A percentile compares a stretch with the other conserved stretches of the same genome.
Conservation (phyloP, 2,329 filamentous ascomycete species). For the Clarireedia homoeocarpa region DNA sequence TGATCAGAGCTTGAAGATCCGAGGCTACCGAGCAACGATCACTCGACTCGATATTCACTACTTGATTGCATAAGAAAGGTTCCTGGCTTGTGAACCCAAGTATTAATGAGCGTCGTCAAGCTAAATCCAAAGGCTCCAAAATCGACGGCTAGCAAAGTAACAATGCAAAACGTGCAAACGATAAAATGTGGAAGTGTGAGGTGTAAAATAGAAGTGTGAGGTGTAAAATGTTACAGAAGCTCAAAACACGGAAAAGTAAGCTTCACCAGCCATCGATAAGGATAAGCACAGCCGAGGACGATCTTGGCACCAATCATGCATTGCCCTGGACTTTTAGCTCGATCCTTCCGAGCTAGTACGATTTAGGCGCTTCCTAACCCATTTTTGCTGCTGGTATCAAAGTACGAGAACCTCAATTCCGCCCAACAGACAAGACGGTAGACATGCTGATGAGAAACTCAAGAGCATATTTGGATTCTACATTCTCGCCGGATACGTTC, state of each 20-base stretch:
- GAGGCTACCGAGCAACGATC: neutral
- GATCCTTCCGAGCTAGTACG: neutral
- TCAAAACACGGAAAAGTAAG: neutral
- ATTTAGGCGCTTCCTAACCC: neutral
- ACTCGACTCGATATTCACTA: neutral
- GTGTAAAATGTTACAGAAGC: neutral
- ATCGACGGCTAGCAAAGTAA: neutral
- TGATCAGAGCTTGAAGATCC: neutral
- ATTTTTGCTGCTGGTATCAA: neutral
- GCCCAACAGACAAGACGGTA: neutral
- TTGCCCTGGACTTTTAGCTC: neutral
- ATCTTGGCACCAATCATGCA: too few relatives aligned
- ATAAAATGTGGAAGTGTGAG: too few relatives aligned
- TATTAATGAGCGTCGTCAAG: too few relatives aligned
- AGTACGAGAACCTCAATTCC: neutral
- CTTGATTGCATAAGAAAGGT: too few relatives aligned
- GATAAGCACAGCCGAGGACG: too few relatives aligned
- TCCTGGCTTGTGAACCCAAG: too few relatives aligned
- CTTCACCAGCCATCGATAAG: too few relatives aligned
- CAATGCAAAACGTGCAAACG: neutral
- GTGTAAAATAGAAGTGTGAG: too few relatives aligned
- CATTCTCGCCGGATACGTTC: slow-evolving; percentile 11
- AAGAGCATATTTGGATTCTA: neutral
- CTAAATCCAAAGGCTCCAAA: too few relatives aligned
- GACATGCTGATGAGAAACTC: slow-evolving; percentile 11